Evolutionary conservation across 1,284 basidiomycete genomes (phyloP), one percentile per base, ranked within the genome.

Genomic region (Sporisorium iseilematis-ciliati): DNA sequence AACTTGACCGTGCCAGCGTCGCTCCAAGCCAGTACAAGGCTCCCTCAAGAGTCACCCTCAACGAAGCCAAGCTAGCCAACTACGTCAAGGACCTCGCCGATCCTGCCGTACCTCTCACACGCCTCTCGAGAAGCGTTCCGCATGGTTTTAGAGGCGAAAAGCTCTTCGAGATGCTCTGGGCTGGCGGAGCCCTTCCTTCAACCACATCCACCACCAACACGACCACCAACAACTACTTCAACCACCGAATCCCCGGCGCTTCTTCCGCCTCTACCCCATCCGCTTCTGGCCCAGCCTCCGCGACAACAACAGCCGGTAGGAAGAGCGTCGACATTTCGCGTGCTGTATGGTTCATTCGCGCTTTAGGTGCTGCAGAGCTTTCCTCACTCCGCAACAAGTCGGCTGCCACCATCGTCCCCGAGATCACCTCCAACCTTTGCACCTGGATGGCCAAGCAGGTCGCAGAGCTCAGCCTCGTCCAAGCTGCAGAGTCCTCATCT

Each of bases 21-120:
- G 66, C 65, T 7, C 51, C 69, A 2, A 57, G 50, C n/a, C 59
- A 66, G 35, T 74, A 70, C 65, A 72, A 67, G 38, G 29, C 75
- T 11, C 84, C 84, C 2, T 69, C 77, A 7, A 72, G 96, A 71
- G 94, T 95, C 4, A 97, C 94, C 1, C 88, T 95, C 43, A 96
- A 94, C 80, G 95, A 97, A 77, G 87, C 90, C 12, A 95, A 94
- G 84, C 90, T 94, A 6, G 90, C 92, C 75, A 89, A 92, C 20
- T 99, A 95, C 91, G 92, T 97, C 79, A 89, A 90, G 11, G 96
- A 98, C 78, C 90, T 99, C 18, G 93, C 95, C 16, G 92, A 97
- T 79, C 91, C 94, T 0, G 87, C 90, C 25, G 91, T 98, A 3
- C 96, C 97, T 0, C 88, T 99, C 5, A 88, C 91, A 73, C 95